Evolutionary conservation across 129 eudicot genomes (phyloP), one percentile per base, ranked within the genome.

Genomic region (Helichrysum umbraculigerum): DNA sequence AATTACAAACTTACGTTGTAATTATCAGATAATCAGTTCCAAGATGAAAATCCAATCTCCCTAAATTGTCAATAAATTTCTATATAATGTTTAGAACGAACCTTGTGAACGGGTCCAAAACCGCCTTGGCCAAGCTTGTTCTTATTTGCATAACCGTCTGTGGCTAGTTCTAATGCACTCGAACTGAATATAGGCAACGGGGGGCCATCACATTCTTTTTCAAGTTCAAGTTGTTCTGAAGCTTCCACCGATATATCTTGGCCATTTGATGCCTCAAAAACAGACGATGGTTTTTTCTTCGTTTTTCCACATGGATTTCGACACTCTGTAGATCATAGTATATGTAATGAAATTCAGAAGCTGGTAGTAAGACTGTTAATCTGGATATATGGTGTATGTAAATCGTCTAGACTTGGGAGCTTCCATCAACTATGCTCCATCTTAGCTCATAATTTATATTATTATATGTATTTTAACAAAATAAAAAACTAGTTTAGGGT

Each of bases 91-190:
- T 2, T 19, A 21, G 19, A n/a, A 7, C 41, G 14, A 72, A 92
- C 98, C 94, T 88, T 90, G 84, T 90, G 92, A 17, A 92, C 98
- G 6, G 81, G 89, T 22, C 98, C 98, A 66, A 92, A 90, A 71
- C 98, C 98, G 1, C 98, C 98, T 80, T 92, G 86, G n/a, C 98
- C 96, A 4, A 92, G 88, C 68, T 92, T 92, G 70, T 92, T 92
- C 47, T 81, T 76, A 65, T 79, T 58, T 16, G 89, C 82, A 60
- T 77, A 92, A 72, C 88, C 84, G 4, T 83, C 80, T 0, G 98
- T 90, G 51, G 96, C 94, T 25, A 54, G 54, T 57, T 77, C 90
- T 66, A 88, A 65, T 56, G 10, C 65, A 61, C 63, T 61, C 51
- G 85, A 86, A 32, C 73, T 84, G 75, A 73, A 86, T 22, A 86